Conservation (phyloP, 768 basidiomycete genomes). For the Pulveroboletus sp. region DNA sequence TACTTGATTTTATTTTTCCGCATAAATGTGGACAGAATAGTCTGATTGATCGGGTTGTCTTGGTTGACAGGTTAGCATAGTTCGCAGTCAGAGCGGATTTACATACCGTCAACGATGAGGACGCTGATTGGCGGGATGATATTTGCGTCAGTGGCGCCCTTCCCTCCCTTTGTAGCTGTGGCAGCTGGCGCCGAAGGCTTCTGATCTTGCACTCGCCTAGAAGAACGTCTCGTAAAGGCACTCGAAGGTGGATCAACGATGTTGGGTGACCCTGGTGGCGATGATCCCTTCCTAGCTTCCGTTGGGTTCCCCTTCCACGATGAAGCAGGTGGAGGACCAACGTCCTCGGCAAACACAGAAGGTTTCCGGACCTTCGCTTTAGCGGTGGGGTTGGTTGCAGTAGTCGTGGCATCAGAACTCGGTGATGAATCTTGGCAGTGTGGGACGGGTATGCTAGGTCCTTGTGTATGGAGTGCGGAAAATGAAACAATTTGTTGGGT, state of each 20-base stretch:
- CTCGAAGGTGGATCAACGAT: constrained; percentile 23
- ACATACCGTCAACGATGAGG: constrained; percentile 92
- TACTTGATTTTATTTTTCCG: constrained; percentile 93
- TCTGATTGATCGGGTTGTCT: constrained; percentile 99
- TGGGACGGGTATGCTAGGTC: constrained; percentile 8
- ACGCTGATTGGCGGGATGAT: constrained; percentile 97
- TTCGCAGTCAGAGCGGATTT: background rate
- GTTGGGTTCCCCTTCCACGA: constrained; percentile 24
- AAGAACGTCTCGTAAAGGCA: constrained; percentile 26
- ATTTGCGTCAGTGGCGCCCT: constrained; percentile 53
- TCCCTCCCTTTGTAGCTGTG: constrained; percentile 44
- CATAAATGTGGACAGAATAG: constrained; percentile 96
- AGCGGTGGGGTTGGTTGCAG: constrained; percentile 1
- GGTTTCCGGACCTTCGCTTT: constrained; percentile 30
- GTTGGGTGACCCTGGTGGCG: constrained; percentile 34
- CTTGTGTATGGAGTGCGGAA: constrained; percentile 26
- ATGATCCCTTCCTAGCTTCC: constrained; percentile 32
- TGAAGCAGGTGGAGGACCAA: constrained; percentile 8
- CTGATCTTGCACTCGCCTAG: constrained; percentile 31
- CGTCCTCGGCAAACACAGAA: constrained; percentile 31
- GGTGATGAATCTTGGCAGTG: constrained; percentile 25
- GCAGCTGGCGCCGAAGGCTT: constrained; percentile 26
- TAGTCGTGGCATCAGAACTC: constrained; percentile 18
- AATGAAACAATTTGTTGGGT: constrained; percentile 27
- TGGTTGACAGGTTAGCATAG: constrained; percentile 12